Conservation (phyloP, 2,329 filamentous ascomycete species). For the Elsinoe fawcettii region DNA sequence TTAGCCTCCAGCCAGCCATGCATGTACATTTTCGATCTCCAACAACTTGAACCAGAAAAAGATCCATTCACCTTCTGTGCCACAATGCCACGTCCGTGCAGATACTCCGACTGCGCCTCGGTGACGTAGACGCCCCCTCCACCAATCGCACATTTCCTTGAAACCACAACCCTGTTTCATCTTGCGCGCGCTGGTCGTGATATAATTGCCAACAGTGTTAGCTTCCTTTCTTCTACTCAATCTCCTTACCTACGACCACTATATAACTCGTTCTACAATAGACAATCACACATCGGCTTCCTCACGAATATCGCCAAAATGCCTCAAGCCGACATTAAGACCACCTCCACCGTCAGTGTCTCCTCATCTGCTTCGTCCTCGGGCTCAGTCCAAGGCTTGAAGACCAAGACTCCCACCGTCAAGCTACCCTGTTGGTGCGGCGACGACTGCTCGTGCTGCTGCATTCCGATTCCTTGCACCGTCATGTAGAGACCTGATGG, state of each 20-base stretch:
- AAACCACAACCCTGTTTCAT: constrained; percentile 10
- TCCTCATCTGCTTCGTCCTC: constrained; percentile 20
- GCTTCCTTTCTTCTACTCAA: background rate
- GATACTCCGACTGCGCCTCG: background rate
- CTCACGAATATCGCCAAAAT: constrained; percentile 16
- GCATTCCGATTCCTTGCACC: constrained; percentile 23
- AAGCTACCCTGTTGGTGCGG: constrained; percentile 31
- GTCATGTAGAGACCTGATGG: constrained; percentile 20
- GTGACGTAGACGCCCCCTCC: background rate
- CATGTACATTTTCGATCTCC: background rate
- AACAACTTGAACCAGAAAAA: background rate
- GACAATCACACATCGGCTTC: too few relatives aligned
- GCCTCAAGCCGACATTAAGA: constrained; percentile 20
- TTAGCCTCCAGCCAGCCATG: background rate
- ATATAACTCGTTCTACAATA: too few relatives aligned
- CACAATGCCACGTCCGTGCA: constrained; percentile 2
- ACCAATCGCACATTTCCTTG: background rate
- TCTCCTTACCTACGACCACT: background rate
- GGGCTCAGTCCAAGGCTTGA: constrained; percentile 19
- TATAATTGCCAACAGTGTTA: background rate
- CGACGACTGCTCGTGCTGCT: constrained; percentile 24
- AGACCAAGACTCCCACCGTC: constrained; percentile 22
- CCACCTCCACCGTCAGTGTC: constrained; percentile 21
- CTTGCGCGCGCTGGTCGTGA: background rate
- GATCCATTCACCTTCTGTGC: background rate